phyloP scores from a whole-genome alignment of 2,329 filamentous ascomycete species.

The Corniculantispora saksenae region DNA sequence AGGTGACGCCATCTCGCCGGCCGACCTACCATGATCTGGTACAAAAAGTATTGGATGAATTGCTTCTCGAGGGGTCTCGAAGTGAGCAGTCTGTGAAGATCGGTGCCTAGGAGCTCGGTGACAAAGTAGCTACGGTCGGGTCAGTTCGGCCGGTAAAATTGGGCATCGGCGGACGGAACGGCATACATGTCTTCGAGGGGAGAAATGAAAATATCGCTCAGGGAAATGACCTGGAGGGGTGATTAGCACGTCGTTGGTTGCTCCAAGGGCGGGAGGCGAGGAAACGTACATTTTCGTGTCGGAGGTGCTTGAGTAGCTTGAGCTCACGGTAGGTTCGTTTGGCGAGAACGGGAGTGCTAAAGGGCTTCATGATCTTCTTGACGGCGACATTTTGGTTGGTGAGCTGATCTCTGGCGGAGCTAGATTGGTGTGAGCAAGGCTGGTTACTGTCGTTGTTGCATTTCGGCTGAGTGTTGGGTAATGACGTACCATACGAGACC shows the following conservation, averaged over 20 bases:
- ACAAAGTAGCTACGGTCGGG: slow-evolving; percentile 78
- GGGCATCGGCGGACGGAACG: slow-evolving; percentile 19
- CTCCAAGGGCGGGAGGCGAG: no score
- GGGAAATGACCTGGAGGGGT: slow-evolving; percentile 76
- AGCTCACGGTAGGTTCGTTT: slow-evolving; percentile 97
- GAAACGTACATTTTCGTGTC: slow-evolving; percentile 82
- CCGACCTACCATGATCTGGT: slow-evolving; percentile 86
- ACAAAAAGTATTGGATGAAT: slow-evolving; percentile 99
- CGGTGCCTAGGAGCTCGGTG: slow-evolving; percentile 94
- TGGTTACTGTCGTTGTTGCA: not conserved
- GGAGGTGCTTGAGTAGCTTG: slow-evolving; percentile 94
- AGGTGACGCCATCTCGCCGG: not conserved
- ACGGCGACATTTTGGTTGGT: slow-evolving; percentile 95
- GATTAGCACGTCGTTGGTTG: not conserved
- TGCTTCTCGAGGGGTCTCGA: slow-evolving; percentile 97
- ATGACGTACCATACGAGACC: slow-evolving; percentile 86
- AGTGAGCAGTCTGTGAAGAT: slow-evolving; percentile 91
- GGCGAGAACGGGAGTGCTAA: slow-evolving; percentile 96
- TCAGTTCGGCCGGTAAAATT: slow-evolving; percentile 25
- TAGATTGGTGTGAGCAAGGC: slow-evolving; percentile 37
- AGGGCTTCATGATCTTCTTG: slow-evolving; percentile 99
- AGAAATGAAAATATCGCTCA: slow-evolving; percentile 99
- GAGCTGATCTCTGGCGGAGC: slow-evolving; percentile 96
- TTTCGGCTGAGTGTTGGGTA: not conserved
- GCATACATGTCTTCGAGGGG: slow-evolving; percentile 95